Evolutionary conservation across 768 basidiomycete genomes (phyloP), one percentile per base, ranked within the genome.

Genomic region (Amanita fuliginea): DNA sequence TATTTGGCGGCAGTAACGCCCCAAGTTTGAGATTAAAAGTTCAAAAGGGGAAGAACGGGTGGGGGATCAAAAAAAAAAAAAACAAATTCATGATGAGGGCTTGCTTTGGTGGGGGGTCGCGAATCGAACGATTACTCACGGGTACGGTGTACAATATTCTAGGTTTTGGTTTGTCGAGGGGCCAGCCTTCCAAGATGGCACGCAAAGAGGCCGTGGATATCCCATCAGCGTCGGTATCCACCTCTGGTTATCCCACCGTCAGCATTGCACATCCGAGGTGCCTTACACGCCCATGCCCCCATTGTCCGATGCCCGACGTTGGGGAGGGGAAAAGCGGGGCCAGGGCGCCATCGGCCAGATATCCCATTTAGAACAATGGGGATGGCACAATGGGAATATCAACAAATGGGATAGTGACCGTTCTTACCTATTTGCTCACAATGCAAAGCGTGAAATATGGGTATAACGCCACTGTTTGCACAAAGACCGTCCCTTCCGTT

Each of bases 81-180:
- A n/a, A n/a, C n/a, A n/a, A n/a, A n/a, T n/a, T n/a, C n/a, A n/a
- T n/a, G n/a, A n/a, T n/a, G n/a, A n/a, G n/a, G n/a, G n/a, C n/a
- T n/a, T n/a, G n/a, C n/a, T n/a, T n/a, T n/a, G n/a, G n/a, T n/a
- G n/a, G n/a, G n/a, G n/a, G n/a, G n/a, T n/a, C n/a, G 26, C 26
- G 26, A 26, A 26, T 1, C 26, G 26, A 26, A 30, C 10, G 30
- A 10, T 42, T 47, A 60, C 77, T 19, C 63, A 86, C 84, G 3
- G 80, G 83, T 34, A 91, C 81, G 3, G 81, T 92, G 65, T 95
- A 95, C 36, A 96, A 67, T 0, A 83, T 68, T 62, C 78, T 88
- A 2, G 92, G 93, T 57, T 78, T 81, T 8, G 72, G 75, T 65
- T 84, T 86, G 24, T 62, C 75, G 7, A 43, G 24, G 32, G 32